Evolutionary conservation across 805 yeast species (phyloP), one percentile per base, ranked within the genome.

Genomic region (Wickerhamomyces bisporus): DNA sequence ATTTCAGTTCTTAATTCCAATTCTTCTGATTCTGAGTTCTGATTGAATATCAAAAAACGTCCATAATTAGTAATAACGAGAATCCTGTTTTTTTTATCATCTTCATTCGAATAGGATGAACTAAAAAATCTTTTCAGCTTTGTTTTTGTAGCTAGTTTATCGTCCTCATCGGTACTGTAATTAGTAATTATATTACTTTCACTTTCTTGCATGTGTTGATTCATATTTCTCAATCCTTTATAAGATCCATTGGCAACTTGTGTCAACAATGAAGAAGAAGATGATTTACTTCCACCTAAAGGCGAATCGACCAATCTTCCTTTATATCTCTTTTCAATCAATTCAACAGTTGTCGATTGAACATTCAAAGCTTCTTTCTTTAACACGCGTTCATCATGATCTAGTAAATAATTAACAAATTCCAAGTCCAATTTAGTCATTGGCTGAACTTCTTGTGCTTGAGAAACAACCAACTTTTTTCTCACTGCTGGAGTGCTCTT

Each of bases 261-360:
- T 17, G 67, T 57, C 33, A 70, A 49, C 15, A 66, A 43, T 8
- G 70, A 61, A 1, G 59, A 45, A 0, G 56, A 41, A 24, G 67
- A 65, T n/a, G 65, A 58, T 28, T 64, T 65, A 13, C 60, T 60
- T 26, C 60, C 61, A n/a, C 53, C 55, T n/a, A 78, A 56, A 0
- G 85, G 84, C 1, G 81, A 66, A 43, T 79, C 83, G 31, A 73
- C 75, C 17, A 81, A 52, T 44, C 66, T 61, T 0, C 86, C 86
- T 46, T 65, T 72, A 42, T 70, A 67, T 41, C 69, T 79, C 55
- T 66, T 75, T 43, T 81, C 86, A 45, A 83, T 70, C 0, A 42
- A 33, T 6, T 71, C 79, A 0, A 77, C 72, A 3, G 64, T 52
- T 8, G 71, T 62, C 35, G 64, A 60, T 6, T 65, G 58, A 2